Percentiles rank a stretch among this genome's conserved stretches.
Evolutionary conservation across 1,284 basidiomycete species (phyloP).

Genomic region (Marasmius oreades): DNA sequence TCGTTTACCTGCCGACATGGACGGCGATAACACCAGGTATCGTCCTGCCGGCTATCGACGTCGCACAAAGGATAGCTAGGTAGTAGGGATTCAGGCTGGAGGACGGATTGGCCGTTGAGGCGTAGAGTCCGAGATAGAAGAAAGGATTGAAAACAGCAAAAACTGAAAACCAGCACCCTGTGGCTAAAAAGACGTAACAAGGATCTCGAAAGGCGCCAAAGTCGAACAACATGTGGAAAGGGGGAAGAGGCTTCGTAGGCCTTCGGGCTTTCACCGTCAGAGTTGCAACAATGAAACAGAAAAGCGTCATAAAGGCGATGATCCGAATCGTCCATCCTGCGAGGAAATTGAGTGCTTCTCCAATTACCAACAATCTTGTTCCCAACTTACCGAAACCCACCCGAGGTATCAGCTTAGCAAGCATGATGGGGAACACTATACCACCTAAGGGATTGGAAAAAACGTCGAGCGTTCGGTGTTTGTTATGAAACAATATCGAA

Average conservation of each 20-base stretch:
- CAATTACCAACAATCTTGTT: background rate
- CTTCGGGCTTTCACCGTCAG: conserved; percentile 22
- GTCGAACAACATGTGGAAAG: conserved; percentile 18
- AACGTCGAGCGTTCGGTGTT: background rate
- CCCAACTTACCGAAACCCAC: conserved; percentile 20
- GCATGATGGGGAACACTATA: conserved; percentile 24
- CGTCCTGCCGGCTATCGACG: conserved; percentile 22
- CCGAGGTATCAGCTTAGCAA: conserved; percentile 14
- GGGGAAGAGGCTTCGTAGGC: conserved; percentile 21
- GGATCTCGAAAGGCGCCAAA: conserved; percentile 23
- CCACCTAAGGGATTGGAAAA: conserved; percentile 20
- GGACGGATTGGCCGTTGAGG: conserved; percentile 15
- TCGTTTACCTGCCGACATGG: conserved; percentile 20
- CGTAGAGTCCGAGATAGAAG: conserved; percentile 24
- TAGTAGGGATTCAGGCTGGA: conserved; percentile 21
- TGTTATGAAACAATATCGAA: background rate
- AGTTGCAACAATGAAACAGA: conserved; percentile 19
- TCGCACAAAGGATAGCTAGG: conserved; percentile 22
- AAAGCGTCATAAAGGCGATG: conserved; percentile 20
- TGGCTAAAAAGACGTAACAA: conserved; percentile 17
- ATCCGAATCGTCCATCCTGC: conserved; percentile 25
- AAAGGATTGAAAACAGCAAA: conserved; percentile 25
- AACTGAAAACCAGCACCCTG: conserved; percentile 23
- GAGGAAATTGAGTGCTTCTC: background rate
- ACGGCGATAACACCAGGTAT: conserved; percentile 21